Base-by-base conservation (phyloP, 2,329 filamentous ascomycete genomes). In the Penicillium sp. region DNA sequence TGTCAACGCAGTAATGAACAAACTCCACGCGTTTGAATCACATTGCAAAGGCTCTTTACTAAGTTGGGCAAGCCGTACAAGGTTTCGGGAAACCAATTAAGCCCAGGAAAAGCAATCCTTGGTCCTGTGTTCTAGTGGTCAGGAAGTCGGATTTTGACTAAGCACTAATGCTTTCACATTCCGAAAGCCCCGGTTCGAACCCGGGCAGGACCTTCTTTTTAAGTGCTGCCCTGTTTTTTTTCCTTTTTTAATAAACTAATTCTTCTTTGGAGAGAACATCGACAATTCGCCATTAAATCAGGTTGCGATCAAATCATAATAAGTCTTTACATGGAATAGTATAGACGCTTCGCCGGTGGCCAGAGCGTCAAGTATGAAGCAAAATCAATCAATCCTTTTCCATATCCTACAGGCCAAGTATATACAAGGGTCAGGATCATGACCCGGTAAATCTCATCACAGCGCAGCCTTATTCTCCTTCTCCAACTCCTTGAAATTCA, bases 401-500 rank as follows among this genome's bases (percentile, higher is more conserved):
- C 21, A 9, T 26, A 26, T 6, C 12, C 13, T 9, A 26, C 13
- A n/a, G 23, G 21, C 21, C 23, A 42, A 42, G 6, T 42, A 42
- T 42, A 42, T 42, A 42, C 21, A 42, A 10, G 23, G 16, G 28
- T 9, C 10, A 39, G 16, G 28, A 29, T 33, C 9, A 13, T 21
- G 4, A 12, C 18, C 36, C 13, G 16, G 31, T n/a, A 34, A 34
- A 10, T 29, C 5, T 29, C 8, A 6, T 13, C 21, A 39, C 16
- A 21, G 18, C 12, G 9, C 4, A 39, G 36, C 36, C 18, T 21
- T 39, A 12, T 9, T 38, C 9, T 21, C 36, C 52, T 66, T 63
- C 52, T 68, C 64, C 60, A 61, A 59, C 45, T 65, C 59, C 60
- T 68, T 66, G 33, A 73, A 69, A 59, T 74, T 74, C 54, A 66